Percentiles rank a stretch among this genome's conserved stretches.
Conservation (phyloP, 306 rosid genomes). For the Hippophae tibetana region DNA sequence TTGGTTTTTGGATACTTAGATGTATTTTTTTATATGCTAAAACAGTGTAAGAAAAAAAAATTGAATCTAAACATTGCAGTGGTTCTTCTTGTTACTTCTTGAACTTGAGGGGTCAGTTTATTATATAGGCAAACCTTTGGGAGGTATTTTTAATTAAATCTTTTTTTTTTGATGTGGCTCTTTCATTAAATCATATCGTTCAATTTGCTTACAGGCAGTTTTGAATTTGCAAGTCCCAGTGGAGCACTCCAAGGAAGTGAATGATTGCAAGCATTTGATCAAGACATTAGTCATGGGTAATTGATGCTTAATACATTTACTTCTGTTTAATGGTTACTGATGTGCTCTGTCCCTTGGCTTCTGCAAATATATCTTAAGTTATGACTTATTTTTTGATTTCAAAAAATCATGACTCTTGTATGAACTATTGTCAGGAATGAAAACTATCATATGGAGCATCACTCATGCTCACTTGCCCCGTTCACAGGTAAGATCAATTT, state of each 20-base stretch:
- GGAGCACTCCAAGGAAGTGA: constrained; percentile 91
- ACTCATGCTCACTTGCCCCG: constrained; percentile 95
- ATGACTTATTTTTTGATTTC: not conserved
- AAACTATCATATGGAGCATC: constrained; percentile 97
- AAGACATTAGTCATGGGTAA: constrained; percentile 99
- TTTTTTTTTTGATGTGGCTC: constrained; percentile 2
- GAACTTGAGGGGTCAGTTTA: not conserved
- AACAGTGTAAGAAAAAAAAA: no score
- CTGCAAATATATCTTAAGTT: not conserved
- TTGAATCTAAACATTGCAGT: no score
- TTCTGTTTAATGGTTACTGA: not conserved
- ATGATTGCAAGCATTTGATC: constrained; percentile 87
- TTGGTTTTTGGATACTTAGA: no score
- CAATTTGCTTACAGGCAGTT: constrained; percentile 77
- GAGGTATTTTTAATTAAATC: not conserved
- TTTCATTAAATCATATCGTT: constrained; percentile 11
- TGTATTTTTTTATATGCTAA: no score
- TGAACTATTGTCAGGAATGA: constrained; percentile 68
- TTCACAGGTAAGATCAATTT: constrained; percentile 58
- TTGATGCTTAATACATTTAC: constrained; percentile 18
- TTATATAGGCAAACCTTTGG: not conserved
- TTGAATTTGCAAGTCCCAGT: constrained; percentile 79
- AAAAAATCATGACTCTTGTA: constrained; percentile 3
- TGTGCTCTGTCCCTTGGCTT: not conserved
- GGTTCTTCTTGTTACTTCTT: not conserved